Conservation (phyloP, 495 filamentous ascomycete genomes). For the Aspergillus sclerotioniger region DNA sequence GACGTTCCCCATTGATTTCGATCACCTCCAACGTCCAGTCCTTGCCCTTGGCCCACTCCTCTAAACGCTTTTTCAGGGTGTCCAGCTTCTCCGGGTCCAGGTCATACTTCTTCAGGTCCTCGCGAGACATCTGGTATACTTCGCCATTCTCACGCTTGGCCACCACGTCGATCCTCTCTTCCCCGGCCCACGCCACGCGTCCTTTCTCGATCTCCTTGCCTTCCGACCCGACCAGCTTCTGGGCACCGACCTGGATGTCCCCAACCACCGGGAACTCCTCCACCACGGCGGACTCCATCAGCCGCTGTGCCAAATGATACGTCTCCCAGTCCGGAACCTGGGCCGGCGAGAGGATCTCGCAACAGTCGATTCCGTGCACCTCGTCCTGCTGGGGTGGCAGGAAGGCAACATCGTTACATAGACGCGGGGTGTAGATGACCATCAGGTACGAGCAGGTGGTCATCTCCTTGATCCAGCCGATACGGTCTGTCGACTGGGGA, state of each 20-base stretch:
- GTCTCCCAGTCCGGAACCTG: constrained; percentile 59
- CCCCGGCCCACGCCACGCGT: constrained; percentile 36
- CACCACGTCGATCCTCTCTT: constrained; percentile 51
- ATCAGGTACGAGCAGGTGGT: constrained; percentile 93
- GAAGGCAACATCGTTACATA: constrained; percentile 93
- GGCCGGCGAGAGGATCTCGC: constrained; percentile 60
- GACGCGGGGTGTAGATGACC: constrained; percentile 87
- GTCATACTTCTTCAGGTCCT: constrained; percentile 65
- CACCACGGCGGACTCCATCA: constrained; percentile 33
- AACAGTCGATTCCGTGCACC: constrained; percentile 75
- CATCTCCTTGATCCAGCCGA: constrained; percentile 93
- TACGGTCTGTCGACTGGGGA: constrained; percentile 75
- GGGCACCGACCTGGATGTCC: constrained; percentile 59
- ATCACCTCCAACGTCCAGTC: constrained; percentile 51
- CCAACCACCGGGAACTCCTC: constrained; percentile 49
- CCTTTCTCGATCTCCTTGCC: constrained; percentile 57
- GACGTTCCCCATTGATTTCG: constrained; percentile 46
- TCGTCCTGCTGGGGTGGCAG: constrained; percentile 78
- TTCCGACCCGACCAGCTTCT: constrained; percentile 54
- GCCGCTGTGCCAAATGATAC: constrained; percentile 33
- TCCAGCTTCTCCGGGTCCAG: constrained; percentile 69
- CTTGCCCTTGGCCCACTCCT: constrained; percentile 39
- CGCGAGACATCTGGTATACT: constrained; percentile 50
- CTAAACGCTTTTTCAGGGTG: constrained; percentile 55
- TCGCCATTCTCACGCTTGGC: constrained; percentile 57